Conservation (phyloP, 225 moss, liverwort and hornwort species). For the Lunularia cruciata region DNA sequence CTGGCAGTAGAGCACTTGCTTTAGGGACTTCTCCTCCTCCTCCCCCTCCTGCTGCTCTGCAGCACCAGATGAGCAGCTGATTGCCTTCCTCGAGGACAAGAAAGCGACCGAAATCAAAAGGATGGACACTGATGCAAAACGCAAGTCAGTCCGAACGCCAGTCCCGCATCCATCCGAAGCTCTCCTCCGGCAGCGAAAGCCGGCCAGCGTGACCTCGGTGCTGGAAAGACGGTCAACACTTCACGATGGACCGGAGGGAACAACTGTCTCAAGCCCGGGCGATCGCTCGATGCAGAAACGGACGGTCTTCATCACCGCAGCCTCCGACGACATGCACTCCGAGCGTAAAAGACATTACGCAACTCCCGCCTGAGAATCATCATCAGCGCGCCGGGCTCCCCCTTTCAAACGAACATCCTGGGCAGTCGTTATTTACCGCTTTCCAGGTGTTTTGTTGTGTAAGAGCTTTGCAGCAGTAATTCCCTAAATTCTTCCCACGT, state of each 20-base stretch:
- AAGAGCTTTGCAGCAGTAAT: conserved; percentile 4
- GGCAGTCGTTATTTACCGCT: not conserved
- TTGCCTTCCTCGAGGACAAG: not conserved
- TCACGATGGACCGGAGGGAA: not conserved
- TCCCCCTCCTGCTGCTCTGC: not conserved
- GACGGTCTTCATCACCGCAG: not conserved
- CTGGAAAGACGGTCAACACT: not conserved
- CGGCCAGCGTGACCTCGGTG: not conserved
- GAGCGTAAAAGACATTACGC: not conserved
- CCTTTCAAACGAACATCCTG: too few species aligned
- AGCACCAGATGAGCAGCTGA: not conserved
- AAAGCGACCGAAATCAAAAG: conserved; percentile 6
- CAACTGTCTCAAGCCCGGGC: not conserved
- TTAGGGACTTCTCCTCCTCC: not conserved
- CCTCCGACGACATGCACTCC: not conserved
- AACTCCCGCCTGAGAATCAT: not conserved
- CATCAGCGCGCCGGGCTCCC: too few species aligned
- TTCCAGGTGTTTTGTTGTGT: conserved; percentile 2
- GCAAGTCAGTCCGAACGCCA: too few species aligned
- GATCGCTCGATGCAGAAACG: not conserved
- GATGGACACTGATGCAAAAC: too few species aligned
- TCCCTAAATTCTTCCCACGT: conserved; percentile 3
- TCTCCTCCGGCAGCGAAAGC: not conserved
- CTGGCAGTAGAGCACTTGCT: not conserved
- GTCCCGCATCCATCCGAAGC: not conserved